A percentile compares a stretch with the other conserved stretches of the same genome.
Conservation (phyloP, 129 eudicot genomes). For the Saussurea involucrata region DNA sequence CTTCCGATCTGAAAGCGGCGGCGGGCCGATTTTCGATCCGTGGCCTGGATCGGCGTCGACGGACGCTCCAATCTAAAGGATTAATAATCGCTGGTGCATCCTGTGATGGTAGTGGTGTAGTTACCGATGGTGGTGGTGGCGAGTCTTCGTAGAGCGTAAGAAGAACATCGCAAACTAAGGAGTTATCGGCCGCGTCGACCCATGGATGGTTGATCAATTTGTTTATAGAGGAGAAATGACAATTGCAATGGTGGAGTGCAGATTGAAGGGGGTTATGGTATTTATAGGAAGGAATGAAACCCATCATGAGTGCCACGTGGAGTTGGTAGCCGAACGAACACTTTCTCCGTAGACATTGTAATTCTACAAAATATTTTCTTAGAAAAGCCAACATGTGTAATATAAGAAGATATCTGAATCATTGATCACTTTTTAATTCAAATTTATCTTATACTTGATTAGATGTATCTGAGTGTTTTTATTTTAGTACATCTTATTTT, state of each 20-base stretch:
- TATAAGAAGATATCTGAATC: no score
- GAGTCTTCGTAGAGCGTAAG: neutral
- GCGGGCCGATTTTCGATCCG: neutral
- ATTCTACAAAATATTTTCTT: no score
- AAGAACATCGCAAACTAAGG: neutral
- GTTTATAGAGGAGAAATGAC: neutral
- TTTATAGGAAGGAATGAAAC: neutral
- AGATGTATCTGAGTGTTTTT: no score
- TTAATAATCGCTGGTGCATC: neutral
- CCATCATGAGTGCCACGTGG: neutral
- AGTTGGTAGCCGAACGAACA: neutral
- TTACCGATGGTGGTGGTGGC: neutral
- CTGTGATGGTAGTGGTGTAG: no score
- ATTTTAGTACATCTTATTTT: no score
- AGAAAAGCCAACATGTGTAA: no score
- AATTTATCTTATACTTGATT: no score
- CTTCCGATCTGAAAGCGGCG: neutral
- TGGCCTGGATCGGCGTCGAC: neutral
- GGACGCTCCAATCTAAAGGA: neutral
- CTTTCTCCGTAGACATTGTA: neutral
- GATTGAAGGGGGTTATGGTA: neutral
- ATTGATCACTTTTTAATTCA: no score
- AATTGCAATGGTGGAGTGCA: neutral
- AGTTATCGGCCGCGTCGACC: neutral
- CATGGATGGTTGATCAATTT: neutral